A percentile compares a stretch with the other conserved stretches of the same genome.
phyloP scores from a whole-genome alignment of 768 basidiomycete species.

The Amyloporia xantha region DNA sequence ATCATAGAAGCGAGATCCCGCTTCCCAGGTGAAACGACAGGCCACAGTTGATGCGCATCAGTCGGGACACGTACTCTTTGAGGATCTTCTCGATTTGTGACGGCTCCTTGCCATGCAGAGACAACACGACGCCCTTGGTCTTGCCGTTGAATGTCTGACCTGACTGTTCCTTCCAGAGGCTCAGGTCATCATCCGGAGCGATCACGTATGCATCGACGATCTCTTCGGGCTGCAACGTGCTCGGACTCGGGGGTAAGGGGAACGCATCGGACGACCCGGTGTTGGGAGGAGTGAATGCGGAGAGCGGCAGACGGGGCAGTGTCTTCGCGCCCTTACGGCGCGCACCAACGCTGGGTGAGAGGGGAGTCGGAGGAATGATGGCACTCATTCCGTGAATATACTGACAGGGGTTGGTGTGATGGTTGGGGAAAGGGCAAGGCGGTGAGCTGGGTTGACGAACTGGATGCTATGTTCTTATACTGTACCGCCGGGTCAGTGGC shows the following conservation, averaged over 20 bases:
- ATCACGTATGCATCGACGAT: constrained; percentile 68
- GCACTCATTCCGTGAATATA: constrained; percentile 8
- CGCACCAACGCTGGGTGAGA: constrained; percentile 36
- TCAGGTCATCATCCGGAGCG: constrained; percentile 33
- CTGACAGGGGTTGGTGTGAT: background rate
- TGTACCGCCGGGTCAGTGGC: too few relatives aligned
- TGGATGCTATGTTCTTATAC: background rate
- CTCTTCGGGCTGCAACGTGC: constrained; percentile 50
- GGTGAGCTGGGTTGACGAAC: background rate
- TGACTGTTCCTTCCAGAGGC: constrained; percentile 48
- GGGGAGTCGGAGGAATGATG: constrained; percentile 14
- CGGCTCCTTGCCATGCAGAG: constrained; percentile 30
- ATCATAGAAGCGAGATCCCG: background rate
- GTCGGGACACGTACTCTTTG: constrained; percentile 41
- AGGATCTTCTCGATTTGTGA: constrained; percentile 38
- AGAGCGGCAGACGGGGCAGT: constrained; percentile 66
- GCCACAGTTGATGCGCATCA: too few relatives aligned
- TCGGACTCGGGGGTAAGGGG: constrained; percentile 63
- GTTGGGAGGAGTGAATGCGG: constrained; percentile 70
- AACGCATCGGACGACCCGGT: constrained; percentile 61
- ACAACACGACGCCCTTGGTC: constrained; percentile 51
- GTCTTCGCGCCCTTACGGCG: constrained; percentile 61
- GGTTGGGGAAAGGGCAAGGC: background rate
- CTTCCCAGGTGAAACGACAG: background rate
- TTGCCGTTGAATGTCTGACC: constrained; percentile 39